Evolutionary conservation across 1,284 basidiomycete species (phyloP).

Genomic region (Microbotryomycetes sp.): DNA sequence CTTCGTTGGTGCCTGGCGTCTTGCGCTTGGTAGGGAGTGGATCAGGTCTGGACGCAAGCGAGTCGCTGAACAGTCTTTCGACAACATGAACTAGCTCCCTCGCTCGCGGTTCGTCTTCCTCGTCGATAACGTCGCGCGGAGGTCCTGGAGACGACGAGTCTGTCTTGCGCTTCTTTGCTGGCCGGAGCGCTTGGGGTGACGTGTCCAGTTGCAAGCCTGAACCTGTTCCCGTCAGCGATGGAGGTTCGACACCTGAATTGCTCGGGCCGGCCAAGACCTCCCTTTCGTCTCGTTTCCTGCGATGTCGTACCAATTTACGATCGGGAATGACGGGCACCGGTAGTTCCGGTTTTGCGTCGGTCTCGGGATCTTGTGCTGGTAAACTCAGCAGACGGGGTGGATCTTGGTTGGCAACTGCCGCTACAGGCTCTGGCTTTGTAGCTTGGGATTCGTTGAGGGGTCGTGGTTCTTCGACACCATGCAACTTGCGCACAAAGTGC

Average conservation of each 20-base stretch:
- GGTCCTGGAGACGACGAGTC: not conserved
- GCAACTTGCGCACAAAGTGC: constrained; percentile 13
- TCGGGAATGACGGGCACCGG: not conserved
- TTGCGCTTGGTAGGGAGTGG: not conserved
- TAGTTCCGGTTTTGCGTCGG: not conserved
- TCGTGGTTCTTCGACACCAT: not conserved
- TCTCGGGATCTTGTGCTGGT: not conserved
- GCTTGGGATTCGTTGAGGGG: not conserved
- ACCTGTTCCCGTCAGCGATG: constrained; percentile 23
- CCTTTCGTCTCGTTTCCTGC: constrained; percentile 5
- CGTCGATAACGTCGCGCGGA: not conserved
- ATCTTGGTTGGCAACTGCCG: not conserved
- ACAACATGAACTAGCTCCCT: constrained; percentile 15
- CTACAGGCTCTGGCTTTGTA: not conserved
- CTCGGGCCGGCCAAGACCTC: constrained; percentile 23
- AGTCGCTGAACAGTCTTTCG: constrained; percentile 23
- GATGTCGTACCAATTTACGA: not conserved
- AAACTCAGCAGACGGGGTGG: not conserved
- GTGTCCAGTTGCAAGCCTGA: constrained; percentile 19
- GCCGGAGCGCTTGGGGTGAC: not conserved
- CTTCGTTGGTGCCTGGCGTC: constrained; percentile 20
- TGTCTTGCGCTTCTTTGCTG: not conserved
- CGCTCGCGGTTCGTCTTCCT: constrained; percentile 6
- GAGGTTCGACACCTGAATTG: constrained; percentile 27
- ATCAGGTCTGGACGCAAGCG: not conserved